Evolutionary conservation across 176 grass and related monocot genomes (phyloP).

Genomic region (Elaeis guineensis): DNA sequence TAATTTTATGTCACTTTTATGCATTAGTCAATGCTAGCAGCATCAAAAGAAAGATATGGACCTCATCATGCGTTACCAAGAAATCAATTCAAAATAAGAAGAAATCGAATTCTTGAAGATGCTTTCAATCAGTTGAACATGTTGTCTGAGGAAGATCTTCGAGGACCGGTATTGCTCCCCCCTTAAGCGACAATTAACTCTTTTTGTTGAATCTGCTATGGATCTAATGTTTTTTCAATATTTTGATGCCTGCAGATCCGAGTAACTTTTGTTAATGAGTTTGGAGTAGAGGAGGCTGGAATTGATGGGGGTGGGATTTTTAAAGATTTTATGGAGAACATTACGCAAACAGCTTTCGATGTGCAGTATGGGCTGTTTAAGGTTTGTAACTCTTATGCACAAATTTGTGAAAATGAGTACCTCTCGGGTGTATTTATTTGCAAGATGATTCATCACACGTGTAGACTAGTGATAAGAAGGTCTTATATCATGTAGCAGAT

Average conservation of each 20-base stretch:
- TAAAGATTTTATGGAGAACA: slow-evolving; percentile 99
- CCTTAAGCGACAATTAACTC: too few species aligned
- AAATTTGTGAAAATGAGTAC: neutral
- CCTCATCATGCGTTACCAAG: slow-evolving; percentile 61
- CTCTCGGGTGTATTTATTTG: too few species aligned
- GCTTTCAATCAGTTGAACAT: slow-evolving; percentile 77
- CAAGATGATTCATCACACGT: too few species aligned
- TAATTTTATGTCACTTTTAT: slow-evolving; percentile 15
- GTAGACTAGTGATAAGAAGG: too few species aligned
- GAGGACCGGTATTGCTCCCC: slow-evolving; percentile 53
- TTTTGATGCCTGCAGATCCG: slow-evolving; percentile 60
- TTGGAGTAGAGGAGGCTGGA: slow-evolving; percentile 88
- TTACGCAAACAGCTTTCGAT: slow-evolving; percentile 93
- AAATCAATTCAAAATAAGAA: slow-evolving; percentile 88
- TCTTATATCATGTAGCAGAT: too few species aligned
- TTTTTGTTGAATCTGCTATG: neutral
- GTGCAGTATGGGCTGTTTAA: slow-evolving; percentile 91
- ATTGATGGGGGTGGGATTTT: slow-evolving; percentile 99
- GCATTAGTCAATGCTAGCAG: slow-evolving; percentile 53
- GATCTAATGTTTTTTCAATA: neutral
- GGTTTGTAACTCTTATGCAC: slow-evolving; percentile 35
- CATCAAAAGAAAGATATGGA: slow-evolving; percentile 51
- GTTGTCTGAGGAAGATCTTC: slow-evolving; percentile 84
- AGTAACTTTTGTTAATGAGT: slow-evolving; percentile 79
- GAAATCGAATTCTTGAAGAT: slow-evolving; percentile 92